Evolutionary conservation across 495 filamentous ascomycete species (phyloP), one percentile per base, ranked within the genome.

Genomic region (Neurospora sp.): DNA sequence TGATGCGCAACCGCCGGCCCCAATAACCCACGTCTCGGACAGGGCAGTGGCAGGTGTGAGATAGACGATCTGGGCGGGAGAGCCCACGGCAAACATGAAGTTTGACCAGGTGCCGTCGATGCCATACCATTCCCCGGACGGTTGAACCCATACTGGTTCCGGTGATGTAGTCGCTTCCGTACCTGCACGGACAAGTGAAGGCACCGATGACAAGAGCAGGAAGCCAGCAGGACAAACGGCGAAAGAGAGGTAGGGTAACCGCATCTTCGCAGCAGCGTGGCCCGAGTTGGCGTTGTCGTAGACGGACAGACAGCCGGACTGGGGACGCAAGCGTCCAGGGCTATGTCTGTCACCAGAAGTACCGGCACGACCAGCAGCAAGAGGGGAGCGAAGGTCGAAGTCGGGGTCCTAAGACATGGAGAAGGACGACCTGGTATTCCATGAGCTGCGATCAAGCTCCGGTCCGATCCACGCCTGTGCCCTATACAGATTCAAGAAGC

Each of bases 21-120:
- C 82, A 44, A 91, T 82, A 6, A 88, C 85, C 88, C 88, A 91
- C 27, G 86, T 85, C 76, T 89, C 87, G 35, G 86, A 84, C 49
- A 88, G 78, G 14, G 84, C 84, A 4, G 89, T 91, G 74, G 86
- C 88, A 54, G 86, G 82, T 38, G 87, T 83, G 70, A 90, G 83
- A 73, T 89, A 87, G 6, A 90, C 79, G 70, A 86, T 83, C 79
- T 90, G 88, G 16, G 83, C 80, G 27, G 87, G 84, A n/a, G 84
- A 84, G 39, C 90, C 90, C 5, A 91, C 82, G 69, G 83, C 85
- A 71, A 91, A 81, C 12, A 83, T 81, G 71, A 90, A 83, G 66
- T 82, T 83, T 31, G 86, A 87, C 86, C 86, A 90, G 71, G 77
- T 84, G 20, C 86, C 85, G 73, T 87, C 86, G 72, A 84, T 80